Percentiles rank a stretch among this genome's conserved stretches.
Conservation (phyloP, 352 stramenopile species). For the Pythium volutum region DNA sequence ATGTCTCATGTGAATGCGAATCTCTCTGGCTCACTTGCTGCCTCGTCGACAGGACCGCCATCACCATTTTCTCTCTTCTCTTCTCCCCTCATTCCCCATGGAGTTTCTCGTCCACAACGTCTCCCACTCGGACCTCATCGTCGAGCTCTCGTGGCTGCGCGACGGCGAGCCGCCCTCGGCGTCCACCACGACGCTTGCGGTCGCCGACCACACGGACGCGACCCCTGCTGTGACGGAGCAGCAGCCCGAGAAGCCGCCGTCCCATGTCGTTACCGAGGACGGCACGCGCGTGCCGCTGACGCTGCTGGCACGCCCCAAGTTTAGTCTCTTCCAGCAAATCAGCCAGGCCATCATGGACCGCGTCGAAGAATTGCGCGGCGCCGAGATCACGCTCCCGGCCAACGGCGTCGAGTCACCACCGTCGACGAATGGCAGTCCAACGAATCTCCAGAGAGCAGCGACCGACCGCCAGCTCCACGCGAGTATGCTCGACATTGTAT, state of each 20-base stretch:
- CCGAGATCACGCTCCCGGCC: neutral
- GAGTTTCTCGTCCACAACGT: constrained; percentile 98
- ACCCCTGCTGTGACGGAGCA: neutral
- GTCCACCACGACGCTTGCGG: neutral
- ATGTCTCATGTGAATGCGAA: constrained; percentile 1
- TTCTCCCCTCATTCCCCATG: constrained; percentile 30
- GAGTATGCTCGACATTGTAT: constrained; percentile 57
- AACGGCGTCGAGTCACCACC: constrained; percentile 18
- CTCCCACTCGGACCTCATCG: constrained; percentile 94
- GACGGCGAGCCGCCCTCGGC: constrained; percentile 20
- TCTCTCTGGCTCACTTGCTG: neutral
- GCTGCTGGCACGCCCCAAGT: constrained; percentile 81
- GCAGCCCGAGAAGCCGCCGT: neutral
- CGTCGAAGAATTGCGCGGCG: constrained; percentile 45
- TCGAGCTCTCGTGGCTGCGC: constrained; percentile 85
- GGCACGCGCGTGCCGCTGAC: constrained; percentile 36
- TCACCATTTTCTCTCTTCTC: neutral
- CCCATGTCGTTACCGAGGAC: constrained; percentile 10
- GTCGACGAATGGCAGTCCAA: constrained; percentile 42
- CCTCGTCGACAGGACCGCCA: constrained; percentile 1
- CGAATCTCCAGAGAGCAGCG: constrained; percentile 9
- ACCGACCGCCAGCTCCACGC: constrained; percentile 58
- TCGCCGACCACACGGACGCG: constrained; percentile 6
- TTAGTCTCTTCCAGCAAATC: constrained; percentile 85
- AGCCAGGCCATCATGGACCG: constrained; percentile 67